These are phyloP conservation scores for Choanephora cucurbitarum DNA, from an alignment of 371 early-diverging fungal genomes.

Conservation along the genomic window DNA sequence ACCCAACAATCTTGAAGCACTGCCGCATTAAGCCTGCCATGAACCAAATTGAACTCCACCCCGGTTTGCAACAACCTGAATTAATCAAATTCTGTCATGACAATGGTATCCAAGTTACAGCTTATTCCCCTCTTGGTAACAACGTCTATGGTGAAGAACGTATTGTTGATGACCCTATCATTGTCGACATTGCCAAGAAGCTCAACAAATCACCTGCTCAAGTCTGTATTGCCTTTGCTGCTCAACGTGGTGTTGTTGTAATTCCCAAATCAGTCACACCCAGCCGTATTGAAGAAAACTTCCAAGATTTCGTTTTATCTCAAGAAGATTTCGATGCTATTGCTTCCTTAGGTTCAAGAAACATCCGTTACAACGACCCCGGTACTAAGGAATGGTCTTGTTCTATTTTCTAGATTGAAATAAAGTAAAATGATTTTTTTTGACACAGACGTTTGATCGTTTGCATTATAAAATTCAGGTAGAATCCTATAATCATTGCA, in stretches of 20 bases:
- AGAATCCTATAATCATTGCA: no score
- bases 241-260: slow-evolving; percentile 63
- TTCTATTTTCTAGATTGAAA: slow-evolving; percentile 41
- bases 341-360: slow-evolving; percentile 34
- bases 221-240: slow-evolving; percentile 77
- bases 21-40: slow-evolving; percentile 68
- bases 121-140: slow-evolving; percentile 48
- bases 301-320: slow-evolving; percentile 53
- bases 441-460: no score
- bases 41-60: slow-evolving; percentile 66
- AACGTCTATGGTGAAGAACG: slow-evolving; percentile 74
- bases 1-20: slow-evolving; percentile 51
- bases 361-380: slow-evolving; percentile 49
- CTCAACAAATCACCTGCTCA: slow-evolving; percentile 74
- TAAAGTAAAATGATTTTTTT: not conserved
- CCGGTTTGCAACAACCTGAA: slow-evolving; percentile 53
- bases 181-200: slow-evolving; percentile 64
- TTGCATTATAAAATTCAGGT: no score
- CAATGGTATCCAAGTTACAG: slow-evolving; percentile 38
- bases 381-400: slow-evolving; percentile 41
- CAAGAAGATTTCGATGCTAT: slow-evolving; percentile 53
- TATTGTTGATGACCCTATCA: slow-evolving; percentile 53
- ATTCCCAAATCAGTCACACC: slow-evolving; percentile 61
- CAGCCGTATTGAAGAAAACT: slow-evolving; percentile 56
- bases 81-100: slow-evolving; percentile 39